Evolutionary conservation across 2,329 filamentous ascomycete species (phyloP).

Genomic region (Fusarium brachygibbosum): DNA sequence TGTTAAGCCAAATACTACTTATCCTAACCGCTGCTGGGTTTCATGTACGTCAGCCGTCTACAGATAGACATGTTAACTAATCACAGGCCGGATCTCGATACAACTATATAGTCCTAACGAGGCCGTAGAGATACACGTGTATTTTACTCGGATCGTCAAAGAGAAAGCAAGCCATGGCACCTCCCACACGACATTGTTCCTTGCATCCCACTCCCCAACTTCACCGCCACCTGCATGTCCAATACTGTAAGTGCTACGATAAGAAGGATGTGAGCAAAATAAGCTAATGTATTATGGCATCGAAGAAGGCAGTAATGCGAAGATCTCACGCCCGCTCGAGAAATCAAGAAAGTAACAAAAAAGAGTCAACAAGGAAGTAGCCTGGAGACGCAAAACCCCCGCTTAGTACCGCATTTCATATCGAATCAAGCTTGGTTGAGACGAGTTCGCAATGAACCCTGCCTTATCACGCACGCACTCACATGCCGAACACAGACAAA

Average conservation of each 20-base stretch:
- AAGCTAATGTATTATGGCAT: slow-evolving; percentile 4
- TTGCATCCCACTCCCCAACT: slow-evolving; percentile 10
- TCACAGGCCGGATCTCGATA: slow-evolving; percentile 4
- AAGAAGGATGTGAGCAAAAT: not conserved
- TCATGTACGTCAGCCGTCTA: not conserved
- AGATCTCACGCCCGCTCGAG: slow-evolving; percentile 16
- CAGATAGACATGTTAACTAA: not conserved
- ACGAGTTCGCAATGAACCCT: slow-evolving; percentile 31
- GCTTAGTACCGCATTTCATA: slow-evolving; percentile 6
- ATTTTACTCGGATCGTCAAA: not conserved
- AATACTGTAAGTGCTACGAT: slow-evolving; percentile 6
- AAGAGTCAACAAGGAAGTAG: slow-evolving; percentile 1
- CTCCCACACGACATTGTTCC: slow-evolving; percentile 2
- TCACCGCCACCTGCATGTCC: slow-evolving; percentile 31
- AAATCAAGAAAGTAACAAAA: slow-evolving; percentile 13
- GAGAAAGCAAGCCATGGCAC: slow-evolving; percentile 1
- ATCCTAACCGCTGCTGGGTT: not conserved
- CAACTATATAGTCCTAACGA: not conserved
- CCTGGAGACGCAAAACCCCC: slow-evolving; percentile 4
- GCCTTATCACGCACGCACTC: slow-evolving; percentile 34
- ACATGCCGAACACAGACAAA: slow-evolving; percentile 22
- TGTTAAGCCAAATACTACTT: not conserved
- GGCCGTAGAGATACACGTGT: not conserved
- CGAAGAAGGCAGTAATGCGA: slow-evolving; percentile 4
- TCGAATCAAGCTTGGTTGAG: slow-evolving; percentile 19